Evolutionary conservation across 106 monocot genomes (phyloP).

Genomic region (Apostasia shenzhenica): DNA sequence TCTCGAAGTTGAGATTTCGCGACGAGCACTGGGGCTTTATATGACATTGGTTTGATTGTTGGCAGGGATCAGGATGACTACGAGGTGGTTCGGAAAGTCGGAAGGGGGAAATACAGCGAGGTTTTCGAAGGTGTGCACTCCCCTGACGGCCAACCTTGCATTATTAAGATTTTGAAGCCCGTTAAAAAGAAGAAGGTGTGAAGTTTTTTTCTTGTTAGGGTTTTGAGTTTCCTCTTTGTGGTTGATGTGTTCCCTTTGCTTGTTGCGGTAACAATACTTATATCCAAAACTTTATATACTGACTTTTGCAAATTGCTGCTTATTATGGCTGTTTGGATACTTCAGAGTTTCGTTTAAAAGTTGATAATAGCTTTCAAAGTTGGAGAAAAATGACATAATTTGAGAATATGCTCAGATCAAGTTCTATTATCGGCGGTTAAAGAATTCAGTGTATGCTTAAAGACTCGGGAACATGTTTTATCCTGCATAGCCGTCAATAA

Average conservation of each 20-base stretch:
- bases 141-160: conserved; percentile 13
- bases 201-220: not conserved
- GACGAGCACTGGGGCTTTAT: not conserved
- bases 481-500: too few species aligned
- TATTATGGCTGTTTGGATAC: too few species aligned
- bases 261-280: not conserved
- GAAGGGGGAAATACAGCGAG: conserved; percentile 32
- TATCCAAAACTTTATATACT: too few species aligned
- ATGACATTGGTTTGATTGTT: not conserved
- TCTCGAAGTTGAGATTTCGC: not conserved
- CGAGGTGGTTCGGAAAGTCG: conserved; percentile 57
- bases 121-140: conserved; percentile 22
- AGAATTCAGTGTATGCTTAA: too few species aligned
- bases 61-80: conserved; percentile 88
- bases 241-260: not conserved
- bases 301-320: too few species aligned
- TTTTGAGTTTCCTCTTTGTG: conserved; percentile 3
- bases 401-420: too few species aligned
- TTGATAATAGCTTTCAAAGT: too few species aligned
- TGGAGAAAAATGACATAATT: too few species aligned
- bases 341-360: too few species aligned
- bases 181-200: conserved; percentile 93
- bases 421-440: too few species aligned
- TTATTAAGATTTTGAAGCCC: conserved; percentile 60
- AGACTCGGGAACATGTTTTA: too few species aligned